A percentile compares a stretch with the other conserved stretches of the same genome.
Conservation (phyloP, 2,329 filamentous ascomycete species). For the Ceratocystis eucalypticola region DNA sequence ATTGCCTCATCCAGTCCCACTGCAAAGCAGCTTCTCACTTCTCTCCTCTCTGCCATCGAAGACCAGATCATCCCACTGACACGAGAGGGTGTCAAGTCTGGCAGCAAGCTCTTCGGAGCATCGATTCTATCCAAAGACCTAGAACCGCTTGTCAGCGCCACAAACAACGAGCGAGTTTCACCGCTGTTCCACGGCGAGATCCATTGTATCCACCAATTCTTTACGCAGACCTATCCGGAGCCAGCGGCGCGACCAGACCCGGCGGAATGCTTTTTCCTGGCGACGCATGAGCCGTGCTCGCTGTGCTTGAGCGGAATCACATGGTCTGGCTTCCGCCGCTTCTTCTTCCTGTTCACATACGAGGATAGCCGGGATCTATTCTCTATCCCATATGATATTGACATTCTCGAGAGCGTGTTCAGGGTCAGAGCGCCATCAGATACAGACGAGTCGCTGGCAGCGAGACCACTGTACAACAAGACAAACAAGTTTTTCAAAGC, state of each 20-base stretch:
- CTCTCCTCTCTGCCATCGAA: slow-evolving; percentile 33
- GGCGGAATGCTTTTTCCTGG: slow-evolving; percentile 42
- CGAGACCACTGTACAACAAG: slow-evolving; percentile 39
- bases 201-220: slow-evolving; percentile 47
- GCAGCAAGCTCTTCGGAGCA: slow-evolving; percentile 44
- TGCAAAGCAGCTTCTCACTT: slow-evolving; percentile 26
- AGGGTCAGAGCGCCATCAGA: slow-evolving; percentile 32
- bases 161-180: slow-evolving; percentile 42
- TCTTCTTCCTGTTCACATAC: slow-evolving; percentile 47
- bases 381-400: slow-evolving; percentile 42
- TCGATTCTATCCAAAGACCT: slow-evolving; percentile 36
- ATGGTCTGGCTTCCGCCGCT: slow-evolving; percentile 43
- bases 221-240: slow-evolving; percentile 28
- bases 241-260: slow-evolving; percentile 29
- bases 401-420: slow-evolving; percentile 43
- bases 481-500: slow-evolving; percentile 42
- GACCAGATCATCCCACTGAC: slow-evolving; percentile 39
- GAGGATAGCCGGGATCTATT: slow-evolving; percentile 45
- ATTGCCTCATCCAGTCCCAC: not conserved
- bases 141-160: slow-evolving; percentile 35
- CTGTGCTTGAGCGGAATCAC: slow-evolving; percentile 44
- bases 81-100: slow-evolving; percentile 34
- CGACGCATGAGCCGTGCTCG: slow-evolving; percentile 46
- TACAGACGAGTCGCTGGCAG: slow-evolving; percentile 28
- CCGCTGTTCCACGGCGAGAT: slow-evolving; percentile 47